phyloP scores from a whole-genome alignment of 208 protist genomes.

The Leptomonas pyrrhocoris region DNA sequence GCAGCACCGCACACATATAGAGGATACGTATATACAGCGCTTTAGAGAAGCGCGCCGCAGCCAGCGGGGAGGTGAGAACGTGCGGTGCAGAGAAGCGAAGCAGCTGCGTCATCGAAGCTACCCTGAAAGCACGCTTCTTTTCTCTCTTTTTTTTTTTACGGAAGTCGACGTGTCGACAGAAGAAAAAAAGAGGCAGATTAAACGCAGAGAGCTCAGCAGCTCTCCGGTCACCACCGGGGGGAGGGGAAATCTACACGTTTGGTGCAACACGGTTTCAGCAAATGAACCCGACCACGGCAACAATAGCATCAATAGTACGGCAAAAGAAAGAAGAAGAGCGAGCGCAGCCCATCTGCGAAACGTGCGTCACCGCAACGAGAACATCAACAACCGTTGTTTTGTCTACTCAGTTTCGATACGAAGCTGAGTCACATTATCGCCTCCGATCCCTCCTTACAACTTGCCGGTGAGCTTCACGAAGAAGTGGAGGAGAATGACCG shows the following conservation, averaged over 20 bases:
- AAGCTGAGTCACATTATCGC: constrained; percentile 1
- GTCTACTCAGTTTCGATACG: background rate
- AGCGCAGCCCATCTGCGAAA: background rate
- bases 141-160: too few relatives aligned
- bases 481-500: constrained; percentile 90
- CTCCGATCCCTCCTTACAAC: constrained; percentile 3
- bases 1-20: background rate
- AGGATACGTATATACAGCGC: too few relatives aligned
- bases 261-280: background rate
- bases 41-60: too few relatives aligned
- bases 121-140: too few relatives aligned
- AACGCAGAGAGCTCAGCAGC: background rate
- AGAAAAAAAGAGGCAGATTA: background rate
- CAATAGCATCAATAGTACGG: background rate
- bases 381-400: background rate
- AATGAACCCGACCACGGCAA: background rate
- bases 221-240: background rate
- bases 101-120: too few relatives aligned
- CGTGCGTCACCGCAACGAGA: background rate
- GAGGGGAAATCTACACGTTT: background rate
- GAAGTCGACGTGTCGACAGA: too few relatives aligned
- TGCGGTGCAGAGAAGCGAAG: too few relatives aligned
- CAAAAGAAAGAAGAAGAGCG: background rate
- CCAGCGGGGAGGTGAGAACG: too few relatives aligned
- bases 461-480: constrained; percentile 75